A percentile compares a stretch with the other conserved stretches of the same genome.
These are phyloP conservation scores for Elongisporangium undulatum DNA, from an alignment of 352 stramenopile genomes.

Conservation along the genomic window DNA sequence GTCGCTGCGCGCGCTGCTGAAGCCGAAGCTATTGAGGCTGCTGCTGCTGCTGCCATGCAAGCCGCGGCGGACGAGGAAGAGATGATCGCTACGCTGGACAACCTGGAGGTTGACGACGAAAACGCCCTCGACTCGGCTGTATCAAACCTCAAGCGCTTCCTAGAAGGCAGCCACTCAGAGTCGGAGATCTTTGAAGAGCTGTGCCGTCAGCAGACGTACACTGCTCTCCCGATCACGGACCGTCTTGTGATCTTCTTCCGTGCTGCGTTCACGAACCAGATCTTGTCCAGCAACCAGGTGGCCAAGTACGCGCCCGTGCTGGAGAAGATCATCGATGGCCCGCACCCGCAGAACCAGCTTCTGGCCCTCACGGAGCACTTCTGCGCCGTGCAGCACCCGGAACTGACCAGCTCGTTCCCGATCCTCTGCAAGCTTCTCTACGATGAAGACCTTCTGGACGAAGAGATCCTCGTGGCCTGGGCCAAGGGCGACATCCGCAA, in stretches of 20 bases:
- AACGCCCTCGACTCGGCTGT: conserved; percentile 77
- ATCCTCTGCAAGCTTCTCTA: conserved; percentile 96
- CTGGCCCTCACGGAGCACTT: conserved; percentile 91
- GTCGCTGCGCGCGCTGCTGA: conserved; percentile 77
- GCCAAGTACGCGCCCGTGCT: conserved; percentile 85
- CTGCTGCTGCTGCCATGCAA: conserved; percentile 66
- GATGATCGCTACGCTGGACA: conserved; percentile 69
- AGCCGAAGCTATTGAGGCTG: conserved; percentile 77
- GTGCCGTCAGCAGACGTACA: conserved; percentile 92
- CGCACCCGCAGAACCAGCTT: conserved; percentile 91
- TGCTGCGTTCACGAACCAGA: conserved; percentile 83
- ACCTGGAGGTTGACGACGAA: conserved; percentile 79
- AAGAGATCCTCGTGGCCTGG: conserved; percentile 95
- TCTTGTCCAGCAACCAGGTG: conserved; percentile 91
- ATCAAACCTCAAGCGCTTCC: conserved; percentile 58
- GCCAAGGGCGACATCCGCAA: conserved; percentile 62
- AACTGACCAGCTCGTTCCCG: conserved; percentile 81
- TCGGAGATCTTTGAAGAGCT: conserved; percentile 84
- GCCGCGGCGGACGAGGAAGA: conserved; percentile 45
- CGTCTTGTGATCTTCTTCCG: conserved; percentile 94
- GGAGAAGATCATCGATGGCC: conserved; percentile 78
- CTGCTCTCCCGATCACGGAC: conserved; percentile 88
- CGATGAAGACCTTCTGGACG: conserved; percentile 95
- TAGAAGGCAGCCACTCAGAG: conserved; percentile 45
- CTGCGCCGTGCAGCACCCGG: conserved; percentile 86